These are phyloP conservation scores for Diplodia seriata DNA, from an alignment of 2,329 filamentous ascomycete species.

Conservation along the genomic window DNA sequence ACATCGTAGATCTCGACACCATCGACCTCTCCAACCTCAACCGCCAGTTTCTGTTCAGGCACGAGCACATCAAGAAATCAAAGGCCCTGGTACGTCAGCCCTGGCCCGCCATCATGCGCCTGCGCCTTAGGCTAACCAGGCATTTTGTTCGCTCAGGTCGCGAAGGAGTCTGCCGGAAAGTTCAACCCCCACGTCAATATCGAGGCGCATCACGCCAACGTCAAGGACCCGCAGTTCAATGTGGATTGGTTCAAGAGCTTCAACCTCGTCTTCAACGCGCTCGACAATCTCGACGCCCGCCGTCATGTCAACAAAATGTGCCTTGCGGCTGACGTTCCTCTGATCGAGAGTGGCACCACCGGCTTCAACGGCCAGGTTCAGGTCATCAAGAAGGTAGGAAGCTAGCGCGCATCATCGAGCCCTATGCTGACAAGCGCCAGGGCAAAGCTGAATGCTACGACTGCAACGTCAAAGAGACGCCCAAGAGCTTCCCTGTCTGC, in stretches of 20 bases:
- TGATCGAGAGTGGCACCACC: slow-evolving; percentile 96
- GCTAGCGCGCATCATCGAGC: neutral
- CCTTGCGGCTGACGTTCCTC: slow-evolving; percentile 82
- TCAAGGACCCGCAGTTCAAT: slow-evolving; percentile 87
- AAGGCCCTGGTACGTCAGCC: slow-evolving; percentile 79
- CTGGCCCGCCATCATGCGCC: neutral
- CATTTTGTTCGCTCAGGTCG: slow-evolving; percentile 65
- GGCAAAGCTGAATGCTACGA: slow-evolving; percentile 95
- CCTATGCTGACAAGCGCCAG: slow-evolving; percentile 43
- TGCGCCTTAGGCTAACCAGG: slow-evolving; percentile 3
- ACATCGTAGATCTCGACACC: slow-evolving; percentile 96
- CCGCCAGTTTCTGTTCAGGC: slow-evolving; percentile 93
- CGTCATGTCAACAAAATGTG: slow-evolving; percentile 99
- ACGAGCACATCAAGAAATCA: slow-evolving; percentile 97
- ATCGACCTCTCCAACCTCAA: slow-evolving; percentile 98
- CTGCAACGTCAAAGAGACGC: slow-evolving; percentile 85
- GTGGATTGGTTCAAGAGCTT: slow-evolving; percentile 88
- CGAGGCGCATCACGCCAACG: slow-evolving; percentile 89
- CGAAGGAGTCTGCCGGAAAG: slow-evolving; percentile 85
- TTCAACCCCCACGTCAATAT: slow-evolving; percentile 92
- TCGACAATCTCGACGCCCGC: slow-evolving; percentile 93
- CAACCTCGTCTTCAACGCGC: slow-evolving; percentile 89
- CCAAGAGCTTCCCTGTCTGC: slow-evolving; percentile 94
- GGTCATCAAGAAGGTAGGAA: slow-evolving; percentile 79
- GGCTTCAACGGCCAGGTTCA: slow-evolving; percentile 98